Conservation (phyloP, 768 basidiomycete genomes). For the Lactifluus subvellereus region DNA sequence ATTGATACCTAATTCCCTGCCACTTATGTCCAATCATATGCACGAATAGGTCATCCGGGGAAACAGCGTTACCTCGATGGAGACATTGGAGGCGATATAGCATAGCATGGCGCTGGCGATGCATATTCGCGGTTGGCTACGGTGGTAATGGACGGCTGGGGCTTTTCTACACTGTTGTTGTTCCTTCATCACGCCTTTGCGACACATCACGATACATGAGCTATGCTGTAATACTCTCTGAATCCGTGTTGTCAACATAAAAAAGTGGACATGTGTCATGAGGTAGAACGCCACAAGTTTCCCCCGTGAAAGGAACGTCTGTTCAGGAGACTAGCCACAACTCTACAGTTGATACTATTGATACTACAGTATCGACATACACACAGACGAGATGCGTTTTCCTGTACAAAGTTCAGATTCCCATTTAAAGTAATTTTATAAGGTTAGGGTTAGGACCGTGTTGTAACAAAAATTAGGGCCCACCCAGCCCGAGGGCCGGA, state of each 20-base stretch:
- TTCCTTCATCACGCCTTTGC: not conserved
- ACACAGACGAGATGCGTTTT: too few species aligned
- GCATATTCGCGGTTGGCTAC: not conserved
- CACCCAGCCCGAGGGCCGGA: constrained; percentile 40
- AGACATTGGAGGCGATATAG: constrained; percentile 63
- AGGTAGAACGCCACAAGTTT: too few species aligned
- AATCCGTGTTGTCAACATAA: too few species aligned
- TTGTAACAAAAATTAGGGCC: constrained; percentile 30
- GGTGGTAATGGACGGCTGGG: not conserved
- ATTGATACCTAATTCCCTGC: not conserved
- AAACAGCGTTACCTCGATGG: constrained; percentile 95
- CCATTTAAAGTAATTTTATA: constrained; percentile 6
- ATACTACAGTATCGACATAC: too few species aligned
- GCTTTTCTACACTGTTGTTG: not conserved
- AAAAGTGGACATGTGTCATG: too few species aligned
- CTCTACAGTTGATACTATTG: too few species aligned
- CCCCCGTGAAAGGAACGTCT: too few species aligned
- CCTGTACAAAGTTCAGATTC: too few species aligned
- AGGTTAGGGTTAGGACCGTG: constrained; percentile 37
- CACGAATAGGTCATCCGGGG: constrained; percentile 81
- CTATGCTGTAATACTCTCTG: too few species aligned
- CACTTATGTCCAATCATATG: constrained; percentile 8
- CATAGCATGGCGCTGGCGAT: constrained; percentile 25
- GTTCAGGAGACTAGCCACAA: too few species aligned
- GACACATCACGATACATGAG: too few species aligned